Evolutionary conservation across 179 eudicot genomes (phyloP).

Genomic region (Carnegiea gigantea): DNA sequence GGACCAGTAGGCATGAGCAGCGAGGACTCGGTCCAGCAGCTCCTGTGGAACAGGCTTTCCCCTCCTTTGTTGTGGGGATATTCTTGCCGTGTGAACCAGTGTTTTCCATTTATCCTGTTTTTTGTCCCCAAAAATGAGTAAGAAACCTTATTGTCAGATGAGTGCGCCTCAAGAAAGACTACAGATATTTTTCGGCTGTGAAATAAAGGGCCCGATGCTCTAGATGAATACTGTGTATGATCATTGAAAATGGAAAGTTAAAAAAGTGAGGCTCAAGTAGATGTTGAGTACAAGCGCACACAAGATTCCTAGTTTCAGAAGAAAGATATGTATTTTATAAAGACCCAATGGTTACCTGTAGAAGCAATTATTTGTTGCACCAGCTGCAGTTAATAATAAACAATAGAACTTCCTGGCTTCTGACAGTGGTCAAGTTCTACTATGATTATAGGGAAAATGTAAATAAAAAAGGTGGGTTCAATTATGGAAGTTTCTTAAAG

Average conservation of each 20-base stretch:
- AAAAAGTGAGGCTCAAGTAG: constrained; percentile 12
- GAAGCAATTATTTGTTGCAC: constrained; percentile 32
- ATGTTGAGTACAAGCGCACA: constrained; percentile 16
- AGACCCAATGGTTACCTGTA: constrained; percentile 27
- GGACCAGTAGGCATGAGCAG: constrained; percentile 90
- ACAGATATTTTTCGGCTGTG: neutral
- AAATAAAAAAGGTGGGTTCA: neutral
- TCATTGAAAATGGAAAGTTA: neutral
- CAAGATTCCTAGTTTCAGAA: constrained; percentile 36
- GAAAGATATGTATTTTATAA: constrained; percentile 14
- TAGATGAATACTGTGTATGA: neutral
- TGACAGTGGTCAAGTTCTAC: neutral
- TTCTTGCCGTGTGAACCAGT: constrained; percentile 97
- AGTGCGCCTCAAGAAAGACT: constrained; percentile 2
- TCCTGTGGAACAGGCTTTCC: constrained; percentile 98
- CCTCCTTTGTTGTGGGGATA: constrained; percentile 95
- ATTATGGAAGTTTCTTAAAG: neutral
- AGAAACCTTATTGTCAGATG: neutral
- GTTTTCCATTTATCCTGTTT: constrained; percentile 98
- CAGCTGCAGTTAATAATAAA: constrained; percentile 18
- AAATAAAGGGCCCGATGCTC: constrained; percentile 4
- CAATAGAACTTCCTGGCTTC: neutral
- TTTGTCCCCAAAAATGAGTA: neutral
- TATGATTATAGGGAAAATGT: neutral
- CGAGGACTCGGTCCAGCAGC: constrained; percentile 77